These are phyloP conservation scores for Pythium apleroticum DNA, from an alignment of 352 stramenopile species.

Conservation along the genomic window DNA sequence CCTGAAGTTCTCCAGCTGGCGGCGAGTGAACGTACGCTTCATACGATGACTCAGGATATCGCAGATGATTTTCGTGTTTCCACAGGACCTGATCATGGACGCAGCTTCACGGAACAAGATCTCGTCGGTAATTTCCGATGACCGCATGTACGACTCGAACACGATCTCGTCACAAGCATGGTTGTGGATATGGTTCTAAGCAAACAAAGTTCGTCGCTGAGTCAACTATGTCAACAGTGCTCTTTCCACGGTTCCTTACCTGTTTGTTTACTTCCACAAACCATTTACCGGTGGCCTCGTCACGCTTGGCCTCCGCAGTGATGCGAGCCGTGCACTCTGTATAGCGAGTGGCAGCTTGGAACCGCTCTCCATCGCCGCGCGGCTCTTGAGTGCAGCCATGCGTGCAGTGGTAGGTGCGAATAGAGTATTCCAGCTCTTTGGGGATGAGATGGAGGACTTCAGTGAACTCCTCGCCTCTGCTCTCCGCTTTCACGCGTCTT, in stretches of 20 bases:
- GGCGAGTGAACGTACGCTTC: background rate
- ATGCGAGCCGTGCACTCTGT: constrained; percentile 1
- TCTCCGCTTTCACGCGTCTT: background rate
- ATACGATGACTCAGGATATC: background rate
- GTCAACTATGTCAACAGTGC: background rate
- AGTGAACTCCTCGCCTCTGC: background rate
- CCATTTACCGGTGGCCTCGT: background rate
- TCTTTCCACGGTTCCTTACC: background rate
- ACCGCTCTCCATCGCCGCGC: background rate
- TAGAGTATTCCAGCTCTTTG: background rate
- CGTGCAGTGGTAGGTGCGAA: background rate
- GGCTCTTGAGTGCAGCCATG: background rate
- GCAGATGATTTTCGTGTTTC: background rate
- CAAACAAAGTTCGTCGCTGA: background rate
- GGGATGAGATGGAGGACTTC: background rate
- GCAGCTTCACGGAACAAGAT: background rate
- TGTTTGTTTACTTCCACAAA: constrained; percentile 1
- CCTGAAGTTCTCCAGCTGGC: constrained; percentile 7
- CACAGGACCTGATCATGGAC: background rate
- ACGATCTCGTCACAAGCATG: background rate
- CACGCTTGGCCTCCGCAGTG: background rate
- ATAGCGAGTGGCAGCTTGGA: background rate
- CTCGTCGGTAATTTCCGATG: constrained; percentile 2
- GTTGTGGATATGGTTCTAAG: background rate
- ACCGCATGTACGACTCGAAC: background rate